Percentiles rank a stretch among this genome's conserved stretches.
Conservation (phyloP, 176 grass and related monocot species). For the Chloris gayana region DNA sequence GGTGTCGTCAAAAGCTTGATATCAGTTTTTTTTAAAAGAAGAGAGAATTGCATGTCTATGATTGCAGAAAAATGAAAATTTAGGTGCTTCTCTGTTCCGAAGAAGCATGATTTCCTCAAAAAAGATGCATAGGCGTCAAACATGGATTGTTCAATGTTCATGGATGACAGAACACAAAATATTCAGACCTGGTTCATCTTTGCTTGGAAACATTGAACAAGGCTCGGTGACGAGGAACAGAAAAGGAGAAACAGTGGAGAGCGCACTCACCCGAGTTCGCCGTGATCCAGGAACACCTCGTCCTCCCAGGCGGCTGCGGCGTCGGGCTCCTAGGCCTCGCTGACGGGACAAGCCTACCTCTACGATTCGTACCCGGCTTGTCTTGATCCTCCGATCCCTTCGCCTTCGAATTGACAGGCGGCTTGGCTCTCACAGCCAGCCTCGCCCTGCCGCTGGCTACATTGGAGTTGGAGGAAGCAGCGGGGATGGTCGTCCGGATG, state of each 20-base stretch:
- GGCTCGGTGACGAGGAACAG: not conserved
- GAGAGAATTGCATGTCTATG: not conserved
- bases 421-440: not conserved
- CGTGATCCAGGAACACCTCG: constrained; percentile 66
- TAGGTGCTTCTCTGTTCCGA: not conserved
- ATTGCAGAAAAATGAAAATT: not conserved
- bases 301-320: not conserved
- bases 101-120: not conserved
- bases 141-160: not conserved
- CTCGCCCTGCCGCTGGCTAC: not conserved
- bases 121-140: not conserved
- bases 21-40: not conserved
- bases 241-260: not conserved
- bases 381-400: constrained; percentile 6
- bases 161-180: not conserved
- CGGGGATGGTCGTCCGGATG: not conserved
- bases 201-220: no score
- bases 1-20: not conserved
- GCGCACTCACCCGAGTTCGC: constrained; percentile 43
- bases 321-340: not conserved
- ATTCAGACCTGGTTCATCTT: not conserved
- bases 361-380: not conserved
- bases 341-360: not conserved
- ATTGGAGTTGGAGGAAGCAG: not conserved
- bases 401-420: not conserved